These are phyloP conservation scores for Xylaria sp. DNA, from an alignment of 2,329 filamentous ascomycete genomes.

Conservation along the genomic window DNA sequence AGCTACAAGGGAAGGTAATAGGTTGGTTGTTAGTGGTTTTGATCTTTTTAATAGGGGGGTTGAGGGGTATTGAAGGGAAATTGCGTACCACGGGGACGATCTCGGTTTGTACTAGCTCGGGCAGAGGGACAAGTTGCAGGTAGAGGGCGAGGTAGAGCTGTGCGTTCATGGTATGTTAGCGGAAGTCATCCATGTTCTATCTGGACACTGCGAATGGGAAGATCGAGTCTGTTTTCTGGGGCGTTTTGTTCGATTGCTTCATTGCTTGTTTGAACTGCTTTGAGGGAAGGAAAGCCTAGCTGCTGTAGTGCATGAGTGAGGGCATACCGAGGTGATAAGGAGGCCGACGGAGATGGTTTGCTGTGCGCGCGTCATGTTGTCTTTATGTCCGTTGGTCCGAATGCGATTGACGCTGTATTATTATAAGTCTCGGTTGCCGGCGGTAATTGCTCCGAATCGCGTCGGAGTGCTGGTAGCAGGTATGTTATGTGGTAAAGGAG, in stretches of 20 bases:
- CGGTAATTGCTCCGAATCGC: too few relatives aligned
- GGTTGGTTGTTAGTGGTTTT: slow-evolving; percentile 26
- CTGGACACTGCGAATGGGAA: neutral
- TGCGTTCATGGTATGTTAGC: slow-evolving; percentile 36
- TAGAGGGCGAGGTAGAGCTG: slow-evolving; percentile 91
- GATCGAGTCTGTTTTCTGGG: too few relatives aligned
- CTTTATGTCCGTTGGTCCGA: neutral
- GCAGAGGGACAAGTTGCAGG: slow-evolving; percentile 84
- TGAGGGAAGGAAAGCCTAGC: neutral
- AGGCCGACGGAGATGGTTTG: slow-evolving; percentile 91
- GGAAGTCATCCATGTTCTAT: neutral
- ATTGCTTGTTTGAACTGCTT: neutral
- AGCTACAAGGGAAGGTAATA: slow-evolving; percentile 65
- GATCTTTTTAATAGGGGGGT: neutral
- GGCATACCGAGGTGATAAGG: slow-evolving; percentile 84
- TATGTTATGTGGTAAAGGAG: too few relatives aligned
- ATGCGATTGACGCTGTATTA: too few relatives aligned
- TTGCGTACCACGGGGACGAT: slow-evolving; percentile 86
- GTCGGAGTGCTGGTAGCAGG: too few relatives aligned
- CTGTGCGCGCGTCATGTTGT: slow-evolving; percentile 91
- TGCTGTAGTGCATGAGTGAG: slow-evolving; percentile 22
- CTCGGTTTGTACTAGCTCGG: slow-evolving; percentile 80
- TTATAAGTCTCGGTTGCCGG: too few relatives aligned
- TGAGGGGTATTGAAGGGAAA: neutral
- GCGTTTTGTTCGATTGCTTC: too few relatives aligned